Evolutionary conservation across 768 basidiomycete species (phyloP).

Genomic region (Suillus fuscotomentosus): DNA sequence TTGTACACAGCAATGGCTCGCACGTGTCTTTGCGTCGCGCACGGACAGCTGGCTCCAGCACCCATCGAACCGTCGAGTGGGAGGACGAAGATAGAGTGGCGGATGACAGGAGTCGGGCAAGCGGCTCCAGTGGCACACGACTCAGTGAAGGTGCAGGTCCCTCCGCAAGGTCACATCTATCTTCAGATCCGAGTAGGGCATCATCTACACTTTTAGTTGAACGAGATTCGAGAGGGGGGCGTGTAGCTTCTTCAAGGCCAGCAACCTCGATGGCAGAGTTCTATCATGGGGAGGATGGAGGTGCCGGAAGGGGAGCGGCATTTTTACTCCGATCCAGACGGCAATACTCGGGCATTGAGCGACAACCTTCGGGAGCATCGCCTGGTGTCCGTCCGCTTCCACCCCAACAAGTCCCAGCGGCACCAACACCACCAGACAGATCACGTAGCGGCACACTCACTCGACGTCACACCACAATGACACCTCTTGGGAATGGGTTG

Average conservation of each 20-base stretch:
- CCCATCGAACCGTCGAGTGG: slow-evolving; percentile 20
- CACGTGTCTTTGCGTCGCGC: slow-evolving; percentile 17
- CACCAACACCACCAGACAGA: slow-evolving; percentile 12
- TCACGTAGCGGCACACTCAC: slow-evolving; percentile 11
- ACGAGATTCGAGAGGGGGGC: slow-evolving; percentile 22
- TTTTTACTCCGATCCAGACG: slow-evolving; percentile 21
- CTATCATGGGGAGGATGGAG: slow-evolving; percentile 24
- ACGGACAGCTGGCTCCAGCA: slow-evolving; percentile 5
- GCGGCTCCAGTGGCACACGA: slow-evolving; percentile 23
- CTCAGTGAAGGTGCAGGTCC: slow-evolving; percentile 15
- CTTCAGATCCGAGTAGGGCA: slow-evolving; percentile 26
- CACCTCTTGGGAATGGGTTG: slow-evolving; percentile 18
- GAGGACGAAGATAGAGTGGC: slow-evolving; percentile 21
- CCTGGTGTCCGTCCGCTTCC: slow-evolving; percentile 11
- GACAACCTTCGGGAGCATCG: slow-evolving; percentile 16
- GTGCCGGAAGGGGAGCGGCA: slow-evolving; percentile 10
- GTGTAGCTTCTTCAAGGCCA: slow-evolving; percentile 34
- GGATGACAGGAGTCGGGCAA: slow-evolving; percentile 22
- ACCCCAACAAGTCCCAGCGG: slow-evolving; percentile 17
- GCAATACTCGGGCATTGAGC: slow-evolving; percentile 14
- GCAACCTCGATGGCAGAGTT: slow-evolving; percentile 59
- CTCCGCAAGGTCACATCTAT: slow-evolving; percentile 20
- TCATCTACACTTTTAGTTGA: slow-evolving; percentile 14
- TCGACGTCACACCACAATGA: slow-evolving; percentile 15
- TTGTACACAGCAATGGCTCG: slow-evolving; percentile 24